A percentile compares a stretch with the other conserved stretches of the same genome.
phyloP scores from a whole-genome alignment of 352 stramenopile species.

The Halophytophthora polymorphica region DNA sequence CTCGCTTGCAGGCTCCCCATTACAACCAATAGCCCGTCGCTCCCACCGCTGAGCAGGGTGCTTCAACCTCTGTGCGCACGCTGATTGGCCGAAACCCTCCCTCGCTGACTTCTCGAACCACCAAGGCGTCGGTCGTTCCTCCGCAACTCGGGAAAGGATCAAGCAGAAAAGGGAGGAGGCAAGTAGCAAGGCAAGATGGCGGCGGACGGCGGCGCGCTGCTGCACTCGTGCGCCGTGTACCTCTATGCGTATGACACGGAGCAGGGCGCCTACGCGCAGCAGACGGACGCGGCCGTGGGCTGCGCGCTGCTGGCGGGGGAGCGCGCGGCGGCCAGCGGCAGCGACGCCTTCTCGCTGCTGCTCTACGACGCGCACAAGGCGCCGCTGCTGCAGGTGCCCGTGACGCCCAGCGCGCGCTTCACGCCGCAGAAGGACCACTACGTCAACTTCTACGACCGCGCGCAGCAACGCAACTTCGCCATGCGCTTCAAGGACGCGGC shows the following conservation, averaged over 20 bases:
- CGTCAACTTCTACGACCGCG: slow-evolving; percentile 58
- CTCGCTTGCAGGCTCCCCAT: not conserved
- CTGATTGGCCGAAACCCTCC: too few species aligned
- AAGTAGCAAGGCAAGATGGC: slow-evolving; percentile 13
- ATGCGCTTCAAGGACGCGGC: slow-evolving; percentile 70
- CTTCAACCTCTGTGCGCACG: too few species aligned
- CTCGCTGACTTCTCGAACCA: too few species aligned
- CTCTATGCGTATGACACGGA: slow-evolving; percentile 61
- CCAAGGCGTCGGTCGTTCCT: too few species aligned
- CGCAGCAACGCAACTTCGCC: slow-evolving; percentile 56
- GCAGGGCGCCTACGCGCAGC: slow-evolving; percentile 47
- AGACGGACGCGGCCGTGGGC: slow-evolving; percentile 59
- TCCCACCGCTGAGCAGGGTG: too few species aligned
- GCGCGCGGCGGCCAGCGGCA: not conserved
- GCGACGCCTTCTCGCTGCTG: slow-evolving; percentile 45
- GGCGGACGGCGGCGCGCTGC: slow-evolving; percentile 42
- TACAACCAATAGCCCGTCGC: too few species aligned
- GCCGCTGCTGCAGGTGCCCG: slow-evolving; percentile 44
- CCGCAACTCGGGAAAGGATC: not conserved
- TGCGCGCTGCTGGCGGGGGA: slow-evolving; percentile 43
- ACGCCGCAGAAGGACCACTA: slow-evolving; percentile 72
- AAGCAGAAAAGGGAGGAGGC: not conserved
- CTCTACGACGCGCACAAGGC: slow-evolving; percentile 75
- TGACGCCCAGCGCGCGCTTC: slow-evolving; percentile 40
- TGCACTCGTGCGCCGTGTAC: slow-evolving; percentile 73